Evolutionary conservation across 495 filamentous ascomycete genomes (phyloP), one percentile per base, ranked within the genome.

Genomic region (Xylaria bambusicola): DNA sequence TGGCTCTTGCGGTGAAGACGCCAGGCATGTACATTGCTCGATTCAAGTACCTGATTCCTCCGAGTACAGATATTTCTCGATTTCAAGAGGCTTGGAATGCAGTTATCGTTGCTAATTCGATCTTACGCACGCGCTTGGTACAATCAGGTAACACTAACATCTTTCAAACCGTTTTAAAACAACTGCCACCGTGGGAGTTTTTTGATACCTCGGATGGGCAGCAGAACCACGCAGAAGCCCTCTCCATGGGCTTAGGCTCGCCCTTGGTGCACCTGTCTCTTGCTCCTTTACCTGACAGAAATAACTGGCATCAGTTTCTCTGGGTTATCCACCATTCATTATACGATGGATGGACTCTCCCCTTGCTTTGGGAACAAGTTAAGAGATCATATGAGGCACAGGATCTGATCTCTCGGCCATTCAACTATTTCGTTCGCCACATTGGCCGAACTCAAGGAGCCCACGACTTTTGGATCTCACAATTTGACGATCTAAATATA

Each of bases 341-440:
- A 2, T 89, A 87, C 62, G 86, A 89, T 58, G 84, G 84, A 24
- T 88, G 84, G 84, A 82, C 77, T 10, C 68, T 82, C 42, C 69
- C 72, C 2, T 57, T 83, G 0, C 72, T 86, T 27, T 67, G 79
- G 6, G 62, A 80, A 2, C 71, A 76, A 44, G 77, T 83, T 18
- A 71, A 73, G 40, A 64, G 65, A 3, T 17, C 63, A 4, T 77
- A 77, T 49, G 33, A 41, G 35, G 38, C n/a, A 17, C 33, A 51
- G 44, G 21, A 33, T 7, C 5, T 50, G 26, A 9, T 58, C 2
- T 35, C 54, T 46, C 44, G 64, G 6, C 60, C 66, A 17, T 76
- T 74, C 47, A 61, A 61, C 63, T 49, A 55, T 44, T 76, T 75
- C 59, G 70, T 76, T 38, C 56, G 17, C 1, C 70, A 75, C 45